Conservation (phyloP, 2,329 filamentous ascomycete genomes). For the Stromatinia cepivora region DNA sequence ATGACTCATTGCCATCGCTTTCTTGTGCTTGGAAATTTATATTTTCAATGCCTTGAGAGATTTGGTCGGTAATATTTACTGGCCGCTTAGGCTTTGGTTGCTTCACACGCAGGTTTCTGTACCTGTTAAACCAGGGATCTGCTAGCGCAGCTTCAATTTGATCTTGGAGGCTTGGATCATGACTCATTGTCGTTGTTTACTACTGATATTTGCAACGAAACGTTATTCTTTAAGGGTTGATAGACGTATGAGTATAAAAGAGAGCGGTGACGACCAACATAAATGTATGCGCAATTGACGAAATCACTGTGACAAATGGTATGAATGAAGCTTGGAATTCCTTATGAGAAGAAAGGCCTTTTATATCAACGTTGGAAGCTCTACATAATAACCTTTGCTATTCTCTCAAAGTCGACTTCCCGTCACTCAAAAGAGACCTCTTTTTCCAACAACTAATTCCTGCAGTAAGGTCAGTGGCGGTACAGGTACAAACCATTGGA, state of each 20-base stretch:
- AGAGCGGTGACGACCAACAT: too few relatives aligned
- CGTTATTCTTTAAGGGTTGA: not conserved
- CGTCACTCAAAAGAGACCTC: not conserved
- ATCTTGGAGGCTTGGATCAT: too few relatives aligned
- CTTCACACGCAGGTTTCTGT: not conserved
- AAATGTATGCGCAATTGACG: too few relatives aligned
- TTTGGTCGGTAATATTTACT: not conserved
- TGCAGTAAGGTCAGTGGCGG: not conserved
- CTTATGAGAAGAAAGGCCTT: not conserved
- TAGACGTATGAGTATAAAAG: not conserved
- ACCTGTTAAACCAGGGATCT: not conserved
- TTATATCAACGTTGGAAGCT: not conserved
- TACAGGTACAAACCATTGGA: not conserved
- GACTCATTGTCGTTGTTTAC: not conserved
- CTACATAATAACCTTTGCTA: too few relatives aligned
- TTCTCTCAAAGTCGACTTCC: fast-evolving
- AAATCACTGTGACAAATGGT: not conserved
- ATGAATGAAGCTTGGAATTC: too few relatives aligned
- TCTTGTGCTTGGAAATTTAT: not conserved
- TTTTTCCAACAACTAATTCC: not conserved
- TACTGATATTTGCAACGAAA: not conserved
- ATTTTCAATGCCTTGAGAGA: not conserved
- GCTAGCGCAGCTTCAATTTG: not conserved
- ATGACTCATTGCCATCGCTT: not conserved
- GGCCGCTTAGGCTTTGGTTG: not conserved